Conservation (phyloP, 352 stramenopile genomes). For the Halophytophthora polymorphica region DNA sequence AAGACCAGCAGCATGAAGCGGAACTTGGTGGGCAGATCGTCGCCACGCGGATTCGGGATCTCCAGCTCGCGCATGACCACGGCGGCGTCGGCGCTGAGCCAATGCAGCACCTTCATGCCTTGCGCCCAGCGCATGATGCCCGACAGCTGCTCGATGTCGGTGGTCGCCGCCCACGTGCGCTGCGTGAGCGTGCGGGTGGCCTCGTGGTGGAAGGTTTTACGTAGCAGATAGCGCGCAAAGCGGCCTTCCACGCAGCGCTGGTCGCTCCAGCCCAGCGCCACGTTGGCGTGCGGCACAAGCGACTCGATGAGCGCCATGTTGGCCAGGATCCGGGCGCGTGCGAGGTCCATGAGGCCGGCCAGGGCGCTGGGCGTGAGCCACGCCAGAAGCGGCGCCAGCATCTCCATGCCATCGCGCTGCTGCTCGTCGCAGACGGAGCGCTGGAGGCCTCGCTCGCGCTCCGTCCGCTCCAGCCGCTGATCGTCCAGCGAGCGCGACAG, state of each 20-base stretch:
- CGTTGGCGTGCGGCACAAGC: slow-evolving; percentile 25
- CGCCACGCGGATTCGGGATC: slow-evolving; percentile 17
- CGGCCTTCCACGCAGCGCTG: slow-evolving; percentile 23
- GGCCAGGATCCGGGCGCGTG: slow-evolving; percentile 15
- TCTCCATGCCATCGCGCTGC: background rate
- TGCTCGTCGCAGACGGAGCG: background rate
- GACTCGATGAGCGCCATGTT: slow-evolving; percentile 20
- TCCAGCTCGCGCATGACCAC: slow-evolving; percentile 20
- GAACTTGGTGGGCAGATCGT: slow-evolving; percentile 12
- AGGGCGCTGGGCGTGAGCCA: background rate
- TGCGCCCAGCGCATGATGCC: slow-evolving; percentile 32
- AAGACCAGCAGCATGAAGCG: slow-evolving; percentile 26
- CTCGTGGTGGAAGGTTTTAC: slow-evolving; percentile 30
- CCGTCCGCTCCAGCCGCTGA: background rate
- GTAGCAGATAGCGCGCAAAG: slow-evolving; percentile 33
- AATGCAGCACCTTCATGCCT: slow-evolving; percentile 44
- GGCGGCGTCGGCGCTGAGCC: slow-evolving; percentile 20
- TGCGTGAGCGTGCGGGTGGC: slow-evolving; percentile 13
- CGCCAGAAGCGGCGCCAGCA: slow-evolving; percentile 1
- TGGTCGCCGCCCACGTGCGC: slow-evolving; percentile 29
- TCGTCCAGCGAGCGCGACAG: slow-evolving; percentile 13
- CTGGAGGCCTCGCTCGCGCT: background rate
- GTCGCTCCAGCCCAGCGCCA: slow-evolving; percentile 39
- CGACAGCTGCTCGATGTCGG: slow-evolving; percentile 15
- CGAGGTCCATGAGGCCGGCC: too few relatives aligned